phyloP scores from a whole-genome alignment of 2,329 filamentous ascomycete genomes.

The Fusarium metavorans region DNA sequence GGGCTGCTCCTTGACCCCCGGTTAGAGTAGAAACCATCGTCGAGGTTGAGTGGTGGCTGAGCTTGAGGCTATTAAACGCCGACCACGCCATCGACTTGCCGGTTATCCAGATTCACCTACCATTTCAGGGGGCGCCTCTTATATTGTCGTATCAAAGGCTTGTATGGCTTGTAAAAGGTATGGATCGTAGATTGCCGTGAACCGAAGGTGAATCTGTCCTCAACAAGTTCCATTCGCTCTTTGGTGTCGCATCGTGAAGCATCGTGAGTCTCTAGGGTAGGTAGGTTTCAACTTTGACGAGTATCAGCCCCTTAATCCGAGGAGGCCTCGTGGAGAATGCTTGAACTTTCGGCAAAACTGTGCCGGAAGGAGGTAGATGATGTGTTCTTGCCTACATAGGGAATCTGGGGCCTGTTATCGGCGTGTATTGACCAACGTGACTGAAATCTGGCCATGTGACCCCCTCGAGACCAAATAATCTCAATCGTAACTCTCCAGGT shows the following conservation, averaged over 20 bases:
- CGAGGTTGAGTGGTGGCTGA: conserved; percentile 31
- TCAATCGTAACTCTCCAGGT: not conserved
- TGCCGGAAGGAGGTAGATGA: not conserved
- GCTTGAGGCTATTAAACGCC: conserved; percentile 36
- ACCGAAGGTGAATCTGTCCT: not conserved
- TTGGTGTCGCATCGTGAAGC: not conserved
- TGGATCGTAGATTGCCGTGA: not conserved
- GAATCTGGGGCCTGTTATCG: not conserved
- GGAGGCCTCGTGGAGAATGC: not conserved
- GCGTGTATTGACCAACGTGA: not conserved
- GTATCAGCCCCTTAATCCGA: not conserved
- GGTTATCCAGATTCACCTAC: conserved; percentile 45
- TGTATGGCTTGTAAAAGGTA: not conserved
- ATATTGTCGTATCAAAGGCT: not conserved
- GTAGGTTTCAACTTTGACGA: not conserved
- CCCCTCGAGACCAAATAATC: not conserved
- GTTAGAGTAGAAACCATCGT: conserved; percentile 7
- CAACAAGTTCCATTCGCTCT: not conserved
- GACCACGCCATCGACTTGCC: conserved; percentile 41
- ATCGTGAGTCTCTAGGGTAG: conserved; percentile 11
- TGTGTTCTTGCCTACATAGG: not conserved
- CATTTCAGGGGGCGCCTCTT: conserved; percentile 17
- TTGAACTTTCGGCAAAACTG: not conserved
- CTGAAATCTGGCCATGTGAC: not conserved
- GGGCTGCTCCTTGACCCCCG: not conserved